These are phyloP conservation scores for Xylaria polymorpha DNA, from an alignment of 2,329 filamentous ascomycete genomes.

Conservation along the genomic window DNA sequence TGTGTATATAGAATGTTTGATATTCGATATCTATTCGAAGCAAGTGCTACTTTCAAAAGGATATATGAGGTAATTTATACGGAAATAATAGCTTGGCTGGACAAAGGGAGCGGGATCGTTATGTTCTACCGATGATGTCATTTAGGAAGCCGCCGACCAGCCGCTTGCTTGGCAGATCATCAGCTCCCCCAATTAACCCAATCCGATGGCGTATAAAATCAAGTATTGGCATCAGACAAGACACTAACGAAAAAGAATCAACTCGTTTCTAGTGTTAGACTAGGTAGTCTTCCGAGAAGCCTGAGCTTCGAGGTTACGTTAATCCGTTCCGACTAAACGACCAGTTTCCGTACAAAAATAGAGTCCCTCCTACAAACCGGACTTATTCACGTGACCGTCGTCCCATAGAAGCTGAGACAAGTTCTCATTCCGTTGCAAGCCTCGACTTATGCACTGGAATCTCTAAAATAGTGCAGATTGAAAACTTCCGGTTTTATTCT, in stretches of 20 bases:
- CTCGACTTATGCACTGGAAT: too few relatives aligned
- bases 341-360: too few relatives aligned
- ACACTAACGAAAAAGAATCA: not conserved
- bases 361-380: too few relatives aligned
- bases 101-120: constrained; percentile 8
- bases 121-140: constrained; percentile 24
- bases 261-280: too few relatives aligned
- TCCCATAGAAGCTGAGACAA: too few relatives aligned
- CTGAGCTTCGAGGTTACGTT: too few relatives aligned
- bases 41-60: not conserved
- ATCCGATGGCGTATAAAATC: constrained; percentile 5
- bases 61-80: not conserved
- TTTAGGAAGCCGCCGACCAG: not conserved
- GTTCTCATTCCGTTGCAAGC: too few relatives aligned
- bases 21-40: not conserved
- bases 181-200: not conserved
- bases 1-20: not conserved
- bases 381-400: too few relatives aligned
- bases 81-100: not conserved
- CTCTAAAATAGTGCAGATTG: too few relatives aligned
- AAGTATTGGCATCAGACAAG: constrained; percentile 1
- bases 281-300: too few relatives aligned
- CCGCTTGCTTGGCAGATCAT: not conserved
- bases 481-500: too few relatives aligned
- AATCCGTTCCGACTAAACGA: too few relatives aligned